A percentile compares a stretch with the other conserved stretches of the same genome.
These are phyloP conservation scores for Erodium texanum DNA, from an alignment of 441 rosid species.

Conservation along the genomic window DNA sequence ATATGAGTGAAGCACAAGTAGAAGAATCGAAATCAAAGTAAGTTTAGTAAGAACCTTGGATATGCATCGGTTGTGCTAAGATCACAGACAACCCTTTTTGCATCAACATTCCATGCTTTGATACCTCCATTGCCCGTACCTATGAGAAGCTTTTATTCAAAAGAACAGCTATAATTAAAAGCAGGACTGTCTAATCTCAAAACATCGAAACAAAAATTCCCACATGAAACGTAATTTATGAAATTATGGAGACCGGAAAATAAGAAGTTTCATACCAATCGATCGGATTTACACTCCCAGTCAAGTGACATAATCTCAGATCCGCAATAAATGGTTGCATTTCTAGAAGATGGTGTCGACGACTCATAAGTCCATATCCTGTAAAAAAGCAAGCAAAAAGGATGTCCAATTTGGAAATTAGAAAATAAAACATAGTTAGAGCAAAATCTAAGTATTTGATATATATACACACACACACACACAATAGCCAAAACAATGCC, in stretches of 20 bases:
- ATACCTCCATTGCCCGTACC: slow-evolving; percentile 73
- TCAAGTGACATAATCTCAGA: slow-evolving; percentile 63
- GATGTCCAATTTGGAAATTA: slow-evolving; percentile 7
- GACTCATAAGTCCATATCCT: slow-evolving; percentile 76
- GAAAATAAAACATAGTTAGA: slow-evolving; percentile 14
- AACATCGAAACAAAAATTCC: slow-evolving; percentile 1
- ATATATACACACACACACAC: no score
- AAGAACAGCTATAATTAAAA: slow-evolving; percentile 21
- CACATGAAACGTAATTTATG: background rate
- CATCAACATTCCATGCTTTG: slow-evolving; percentile 74
- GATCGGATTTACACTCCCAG: slow-evolving; percentile 76
- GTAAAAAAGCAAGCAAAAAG: slow-evolving; percentile 5
- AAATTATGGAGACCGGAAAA: slow-evolving; percentile 6
- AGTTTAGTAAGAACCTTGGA: slow-evolving; percentile 35
- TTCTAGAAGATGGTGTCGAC: slow-evolving; percentile 55
- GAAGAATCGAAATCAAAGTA: background rate
- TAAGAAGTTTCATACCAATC: slow-evolving; percentile 37
- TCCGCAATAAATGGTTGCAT: slow-evolving; percentile 73
- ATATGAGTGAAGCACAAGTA: slow-evolving; percentile 8
- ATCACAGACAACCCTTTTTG: slow-evolving; percentile 75
- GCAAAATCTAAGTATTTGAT: background rate
- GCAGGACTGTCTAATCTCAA: slow-evolving; percentile 11
- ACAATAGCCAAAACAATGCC: no score
- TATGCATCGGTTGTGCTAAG: slow-evolving; percentile 48
- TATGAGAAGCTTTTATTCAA: slow-evolving; percentile 52